Percentiles rank a stretch among this genome's conserved stretches.
phyloP scores from a whole-genome alignment of 192 early-diverging fungal species.

The Radiomyces spectabilis region DNA sequence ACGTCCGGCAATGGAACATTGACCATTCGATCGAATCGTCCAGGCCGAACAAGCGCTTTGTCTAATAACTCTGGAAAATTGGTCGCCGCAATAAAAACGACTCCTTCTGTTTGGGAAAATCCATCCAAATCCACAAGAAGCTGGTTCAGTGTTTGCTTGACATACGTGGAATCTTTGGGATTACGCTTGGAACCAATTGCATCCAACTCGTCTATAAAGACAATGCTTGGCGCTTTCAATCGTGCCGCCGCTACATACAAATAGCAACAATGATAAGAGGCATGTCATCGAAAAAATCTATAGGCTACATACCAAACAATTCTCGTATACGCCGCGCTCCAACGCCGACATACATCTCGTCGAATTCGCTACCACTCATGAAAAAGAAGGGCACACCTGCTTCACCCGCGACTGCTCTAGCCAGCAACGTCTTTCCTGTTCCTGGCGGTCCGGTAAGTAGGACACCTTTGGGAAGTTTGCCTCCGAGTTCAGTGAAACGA shows the following conservation, averaged over 20 bases:
- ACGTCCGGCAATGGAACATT: constrained; percentile 90
- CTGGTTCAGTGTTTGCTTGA: constrained; percentile 97
- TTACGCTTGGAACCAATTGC: constrained; percentile 98
- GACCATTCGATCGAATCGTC: constrained; percentile 86
- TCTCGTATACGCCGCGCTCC: constrained; percentile 95
- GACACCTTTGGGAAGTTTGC: constrained; percentile 79
- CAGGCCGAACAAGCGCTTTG: constrained; percentile 81
- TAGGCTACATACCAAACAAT: constrained; percentile 64
- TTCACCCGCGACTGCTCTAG: constrained; percentile 93
- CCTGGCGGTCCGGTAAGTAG: constrained; percentile 80
- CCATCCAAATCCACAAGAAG: constrained; percentile 97
- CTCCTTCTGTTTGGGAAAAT: constrained; percentile 86
- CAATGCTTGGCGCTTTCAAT: constrained; percentile 96
- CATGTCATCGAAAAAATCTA: neutral
- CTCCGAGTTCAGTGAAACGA: constrained; percentile 75
- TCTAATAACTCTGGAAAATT: constrained; percentile 92
- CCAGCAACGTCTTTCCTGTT: constrained; percentile 87
- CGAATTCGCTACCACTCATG: constrained; percentile 90
- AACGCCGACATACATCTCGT: constrained; percentile 98
- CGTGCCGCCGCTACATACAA: constrained; percentile 65
- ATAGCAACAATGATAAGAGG: neutral
- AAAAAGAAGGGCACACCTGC: constrained; percentile 92
- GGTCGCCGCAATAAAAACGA: constrained; percentile 99
- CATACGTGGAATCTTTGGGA: constrained; percentile 91
- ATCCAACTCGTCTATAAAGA: constrained; percentile 98